These are phyloP conservation scores for Penicillium parvum DNA, from an alignment of 495 filamentous ascomycete species.

Conservation along the genomic window DNA sequence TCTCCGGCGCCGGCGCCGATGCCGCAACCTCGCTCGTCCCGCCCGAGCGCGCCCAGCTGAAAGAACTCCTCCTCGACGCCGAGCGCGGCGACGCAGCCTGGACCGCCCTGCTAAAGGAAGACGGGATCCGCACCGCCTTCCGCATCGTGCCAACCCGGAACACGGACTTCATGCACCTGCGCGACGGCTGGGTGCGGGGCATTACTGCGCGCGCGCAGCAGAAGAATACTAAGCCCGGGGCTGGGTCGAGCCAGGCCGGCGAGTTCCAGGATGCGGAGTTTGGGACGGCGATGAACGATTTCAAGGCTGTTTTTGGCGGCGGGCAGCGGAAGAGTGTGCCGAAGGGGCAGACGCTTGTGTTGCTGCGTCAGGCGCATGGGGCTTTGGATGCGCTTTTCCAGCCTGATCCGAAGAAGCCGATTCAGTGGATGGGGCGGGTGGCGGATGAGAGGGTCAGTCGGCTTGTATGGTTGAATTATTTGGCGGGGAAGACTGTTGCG, in stretches of 20 bases:
- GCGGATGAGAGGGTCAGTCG: slow-evolving; percentile 74
- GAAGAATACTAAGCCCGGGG: slow-evolving; percentile 19
- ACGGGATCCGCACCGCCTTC: slow-evolving; percentile 63
- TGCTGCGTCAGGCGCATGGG: slow-evolving; percentile 65
- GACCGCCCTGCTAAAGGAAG: slow-evolving; percentile 61
- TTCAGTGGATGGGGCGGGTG: slow-evolving; percentile 59
- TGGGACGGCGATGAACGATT: slow-evolving; percentile 62
- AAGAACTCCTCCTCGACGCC: slow-evolving; percentile 62
- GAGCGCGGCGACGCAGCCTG: slow-evolving; percentile 64
- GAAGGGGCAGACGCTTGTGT: slow-evolving; percentile 67
- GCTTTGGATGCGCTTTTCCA: slow-evolving; percentile 66
- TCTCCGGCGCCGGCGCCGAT: slow-evolving; percentile 49
- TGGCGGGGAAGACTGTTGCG: slow-evolving; percentile 81
- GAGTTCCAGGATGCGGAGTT: slow-evolving; percentile 68
- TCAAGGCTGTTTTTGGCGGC: slow-evolving; percentile 73
- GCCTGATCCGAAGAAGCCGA: slow-evolving; percentile 34
- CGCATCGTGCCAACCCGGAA: slow-evolving; percentile 79
- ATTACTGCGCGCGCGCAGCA: slow-evolving; percentile 66
- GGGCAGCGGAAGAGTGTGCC: slow-evolving; percentile 60
- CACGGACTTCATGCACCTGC: slow-evolving; percentile 86
- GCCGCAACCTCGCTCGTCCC: slow-evolving; percentile 78
- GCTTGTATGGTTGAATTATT: slow-evolving; percentile 83
- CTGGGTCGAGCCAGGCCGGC: slow-evolving; percentile 16
- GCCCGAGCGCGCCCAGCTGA: slow-evolving; percentile 68
- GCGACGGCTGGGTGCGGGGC: slow-evolving; percentile 84